Conservation (phyloP, 169 alveolate species). For the Cryptosporidium parvum region DNA sequence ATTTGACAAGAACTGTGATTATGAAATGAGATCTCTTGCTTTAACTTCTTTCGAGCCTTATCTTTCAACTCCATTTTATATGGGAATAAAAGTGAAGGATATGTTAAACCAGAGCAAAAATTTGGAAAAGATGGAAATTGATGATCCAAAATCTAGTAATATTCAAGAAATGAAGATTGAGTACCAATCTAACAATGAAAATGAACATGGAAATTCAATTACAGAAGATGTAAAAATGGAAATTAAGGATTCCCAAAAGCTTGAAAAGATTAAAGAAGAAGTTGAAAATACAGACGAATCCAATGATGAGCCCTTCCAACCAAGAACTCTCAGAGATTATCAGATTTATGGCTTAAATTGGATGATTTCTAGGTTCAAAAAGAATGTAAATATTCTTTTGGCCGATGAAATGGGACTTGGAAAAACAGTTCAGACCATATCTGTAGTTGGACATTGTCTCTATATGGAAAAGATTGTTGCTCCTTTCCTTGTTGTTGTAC, state of each 20-base stretch:
- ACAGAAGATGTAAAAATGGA: neutral
- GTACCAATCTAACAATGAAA: neutral
- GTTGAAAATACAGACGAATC: neutral
- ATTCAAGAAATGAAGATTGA: neutral
- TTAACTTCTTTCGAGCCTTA: constrained; percentile 90
- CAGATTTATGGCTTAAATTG: constrained; percentile 95
- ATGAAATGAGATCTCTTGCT: constrained; percentile 84
- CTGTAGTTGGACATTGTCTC: constrained; percentile 91
- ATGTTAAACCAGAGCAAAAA: neutral
- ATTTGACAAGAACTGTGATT: constrained; percentile 80
- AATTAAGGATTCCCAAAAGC: neutral
- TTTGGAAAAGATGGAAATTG: constrained; percentile 63
- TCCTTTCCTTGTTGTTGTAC: constrained; percentile 94
- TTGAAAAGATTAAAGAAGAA: neutral
- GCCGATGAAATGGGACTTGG: constrained; percentile 98
- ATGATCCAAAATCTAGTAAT: constrained; percentile 16
- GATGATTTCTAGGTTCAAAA: constrained; percentile 94
- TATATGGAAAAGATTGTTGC: constrained; percentile 88
- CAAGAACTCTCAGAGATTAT: constrained; percentile 90
- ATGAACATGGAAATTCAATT: neutral
- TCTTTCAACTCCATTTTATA: constrained; percentile 87
- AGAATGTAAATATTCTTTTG: constrained; percentile 92
- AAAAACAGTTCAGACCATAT: constrained; percentile 94
- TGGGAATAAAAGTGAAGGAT: constrained; percentile 67
- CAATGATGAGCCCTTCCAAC: constrained; percentile 53